phyloP scores from a whole-genome alignment of 2,329 filamentous ascomycete genomes.

The Aureobasidium melanogenum region DNA sequence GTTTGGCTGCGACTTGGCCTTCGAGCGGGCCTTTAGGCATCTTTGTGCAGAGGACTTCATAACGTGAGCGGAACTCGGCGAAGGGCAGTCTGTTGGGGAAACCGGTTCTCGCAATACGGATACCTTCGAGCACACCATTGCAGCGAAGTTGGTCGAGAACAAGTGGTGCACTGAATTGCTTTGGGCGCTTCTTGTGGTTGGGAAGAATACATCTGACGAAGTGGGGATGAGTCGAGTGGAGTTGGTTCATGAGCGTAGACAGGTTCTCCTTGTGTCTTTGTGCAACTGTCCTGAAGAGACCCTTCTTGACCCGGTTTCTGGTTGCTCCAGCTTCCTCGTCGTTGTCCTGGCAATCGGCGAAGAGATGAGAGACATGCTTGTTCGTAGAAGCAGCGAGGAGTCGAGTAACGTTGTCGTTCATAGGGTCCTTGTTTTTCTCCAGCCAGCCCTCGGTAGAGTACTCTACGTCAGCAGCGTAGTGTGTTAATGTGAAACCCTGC shows the following conservation, averaged over 20 bases:
- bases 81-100: constrained; percentile 93
- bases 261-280: constrained; percentile 97
- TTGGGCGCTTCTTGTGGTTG: constrained; percentile 95
- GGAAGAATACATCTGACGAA: constrained; percentile 97
- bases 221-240: constrained; percentile 94
- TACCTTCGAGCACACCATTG: constrained; percentile 98
- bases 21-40: constrained; percentile 89
- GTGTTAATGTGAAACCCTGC: constrained; percentile 90
- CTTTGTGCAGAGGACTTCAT: constrained; percentile 82
- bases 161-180: constrained; percentile 83
- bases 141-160: constrained; percentile 95
- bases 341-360: constrained; percentile 75
- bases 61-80: constrained; percentile 86
- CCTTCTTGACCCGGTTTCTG: constrained; percentile 84
- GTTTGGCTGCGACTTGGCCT: constrained; percentile 71
- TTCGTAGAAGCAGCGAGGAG: constrained; percentile 76
- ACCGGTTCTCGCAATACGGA: constrained; percentile 90
- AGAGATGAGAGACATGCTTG: constrained; percentile 73
- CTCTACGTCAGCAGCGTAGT: constrained; percentile 96
- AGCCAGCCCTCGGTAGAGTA: constrained; percentile 93
- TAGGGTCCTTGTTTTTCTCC: constrained; percentile 97
- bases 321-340: constrained; percentile 64
- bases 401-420: constrained; percentile 94
- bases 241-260: constrained; percentile 88
- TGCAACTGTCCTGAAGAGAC: constrained; percentile 90